Evolutionary conservation across 805 yeast species (phyloP), one percentile per base, ranked within the genome.

Genomic region (Candida railenensis): DNA sequence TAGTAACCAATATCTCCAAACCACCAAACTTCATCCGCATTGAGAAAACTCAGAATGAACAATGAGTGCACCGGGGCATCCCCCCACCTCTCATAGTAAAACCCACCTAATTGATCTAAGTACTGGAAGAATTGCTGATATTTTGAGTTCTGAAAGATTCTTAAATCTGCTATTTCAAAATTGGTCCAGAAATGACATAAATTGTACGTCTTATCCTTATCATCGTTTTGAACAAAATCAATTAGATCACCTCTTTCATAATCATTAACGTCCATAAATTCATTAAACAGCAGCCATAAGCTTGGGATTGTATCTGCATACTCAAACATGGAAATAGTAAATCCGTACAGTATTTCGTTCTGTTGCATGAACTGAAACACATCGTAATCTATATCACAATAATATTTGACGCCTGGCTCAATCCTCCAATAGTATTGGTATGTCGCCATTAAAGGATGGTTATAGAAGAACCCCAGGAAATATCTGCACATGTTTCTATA

Each of bases 1-100:
- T 74, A 76, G 62, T 87, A 88, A 8, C 94, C 96, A 36, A 87
- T 74, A 51, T 87, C 84, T 47, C 81, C 84, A 56, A 88, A 85
- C 68, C 78, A 85, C 62, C 85, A 88, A 15, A 88, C 61, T 56
- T 85, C 78, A 25, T 70, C 66, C 54, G 73, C 72, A 50, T 80
- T 75, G 43, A 83, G 63, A 56, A 86, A 73, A 40, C 84, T 66
- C 1, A 89, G 67, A 2, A 81, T 87, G 3, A 87, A 95, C 43
- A 88, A 75, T 0, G 95, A 80, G 66, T 88, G 96, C n/a, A 88
- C 80, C 3, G 96, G 96, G 0, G 96, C 96, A 66, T 89, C 96
- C 18, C 96, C 96, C 96, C 96, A 89, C 53, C 96, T 75, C 67
- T 89, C 94, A 59, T 87, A 86, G 62, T 80, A 87, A 62, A 87